Evolutionary conservation across 495 filamentous ascomycete species (phyloP).

Genomic region (Entonaema liquescens): DNA sequence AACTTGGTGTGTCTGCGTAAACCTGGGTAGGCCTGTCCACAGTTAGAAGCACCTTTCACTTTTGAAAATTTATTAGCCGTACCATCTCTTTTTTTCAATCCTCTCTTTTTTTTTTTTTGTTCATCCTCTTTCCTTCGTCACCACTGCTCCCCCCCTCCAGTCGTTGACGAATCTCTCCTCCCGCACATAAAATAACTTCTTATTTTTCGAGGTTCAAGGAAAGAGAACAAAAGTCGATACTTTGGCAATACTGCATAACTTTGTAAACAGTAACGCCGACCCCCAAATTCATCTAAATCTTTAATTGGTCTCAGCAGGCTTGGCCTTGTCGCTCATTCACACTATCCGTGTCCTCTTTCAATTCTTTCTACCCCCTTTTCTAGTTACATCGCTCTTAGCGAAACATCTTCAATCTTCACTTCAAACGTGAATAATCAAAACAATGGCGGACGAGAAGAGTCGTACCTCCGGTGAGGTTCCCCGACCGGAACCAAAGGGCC

Average conservation of each 20-base stretch:
- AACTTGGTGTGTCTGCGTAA: conserved; percentile 11
- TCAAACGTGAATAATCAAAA: conserved; percentile 28
- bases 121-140: conserved; percentile 28
- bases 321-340: conserved; percentile 46
- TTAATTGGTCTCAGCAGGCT: conserved; percentile 44
- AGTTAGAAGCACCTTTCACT: conserved; percentile 31
- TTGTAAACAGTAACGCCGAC: conserved; percentile 20
- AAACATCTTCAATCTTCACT: background rate
- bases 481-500: conserved; percentile 62
- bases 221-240: conserved; percentile 27
- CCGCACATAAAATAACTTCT: conserved; percentile 11
- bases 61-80: conserved; percentile 45
- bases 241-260: background rate
- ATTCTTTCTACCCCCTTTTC: conserved; percentile 52
- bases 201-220: conserved; percentile 24
- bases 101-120: conserved; percentile 28
- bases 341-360: conserved; percentile 26
- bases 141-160: conserved; percentile 22
- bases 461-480: conserved; percentile 78
- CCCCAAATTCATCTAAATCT: conserved; percentile 23
- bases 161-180: conserved; percentile 36
- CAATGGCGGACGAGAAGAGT: conserved; percentile 75
- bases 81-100: conserved; percentile 26
- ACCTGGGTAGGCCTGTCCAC: background rate
- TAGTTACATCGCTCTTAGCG: conserved; percentile 52